Conservation (phyloP, 2,329 filamentous ascomycete species). For the Phialophora verrucosa region DNA sequence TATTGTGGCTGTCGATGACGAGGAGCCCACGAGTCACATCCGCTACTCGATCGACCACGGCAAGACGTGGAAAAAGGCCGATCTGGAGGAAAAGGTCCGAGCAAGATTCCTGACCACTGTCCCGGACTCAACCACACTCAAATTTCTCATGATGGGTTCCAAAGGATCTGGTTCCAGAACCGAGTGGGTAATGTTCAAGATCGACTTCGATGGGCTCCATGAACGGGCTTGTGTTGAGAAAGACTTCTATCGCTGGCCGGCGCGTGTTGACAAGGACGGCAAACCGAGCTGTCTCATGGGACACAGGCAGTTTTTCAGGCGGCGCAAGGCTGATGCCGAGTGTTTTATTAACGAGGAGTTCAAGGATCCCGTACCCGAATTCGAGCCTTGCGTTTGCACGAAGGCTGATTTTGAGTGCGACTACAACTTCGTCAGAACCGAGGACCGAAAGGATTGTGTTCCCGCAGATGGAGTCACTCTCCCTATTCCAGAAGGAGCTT, state of each 20-base stretch:
- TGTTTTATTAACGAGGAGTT: slow-evolving; percentile 90
- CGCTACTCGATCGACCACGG: slow-evolving; percentile 91
- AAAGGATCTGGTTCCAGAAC: slow-evolving; percentile 59
- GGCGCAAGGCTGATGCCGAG: slow-evolving; percentile 83
- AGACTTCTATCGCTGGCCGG: slow-evolving; percentile 88
- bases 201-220: slow-evolving; percentile 84
- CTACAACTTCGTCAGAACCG: slow-evolving; percentile 78
- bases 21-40: slow-evolving; percentile 64
- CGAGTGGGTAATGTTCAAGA: slow-evolving; percentile 69
- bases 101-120: slow-evolving; percentile 82
- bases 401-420: slow-evolving; percentile 93
- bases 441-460: slow-evolving; percentile 72
- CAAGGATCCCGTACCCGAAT: slow-evolving; percentile 73
- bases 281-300: slow-evolving; percentile 93
- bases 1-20: slow-evolving; percentile 78
- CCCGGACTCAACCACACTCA: slow-evolving; percentile 88
- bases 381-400: slow-evolving; percentile 79
- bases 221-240: slow-evolving; percentile 75
- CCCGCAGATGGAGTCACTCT: slow-evolving; percentile 62
- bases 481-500: slow-evolving; percentile 71
- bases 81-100: slow-evolving; percentile 71
- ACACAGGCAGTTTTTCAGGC: slow-evolving; percentile 83
- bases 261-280: slow-evolving; percentile 77
- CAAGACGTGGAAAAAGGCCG: slow-evolving; percentile 75
- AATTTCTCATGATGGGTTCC: slow-evolving; percentile 78